Base-by-base conservation (phyloP, 306 rosid species). In the Trichosanthes cucumerina region DNA sequence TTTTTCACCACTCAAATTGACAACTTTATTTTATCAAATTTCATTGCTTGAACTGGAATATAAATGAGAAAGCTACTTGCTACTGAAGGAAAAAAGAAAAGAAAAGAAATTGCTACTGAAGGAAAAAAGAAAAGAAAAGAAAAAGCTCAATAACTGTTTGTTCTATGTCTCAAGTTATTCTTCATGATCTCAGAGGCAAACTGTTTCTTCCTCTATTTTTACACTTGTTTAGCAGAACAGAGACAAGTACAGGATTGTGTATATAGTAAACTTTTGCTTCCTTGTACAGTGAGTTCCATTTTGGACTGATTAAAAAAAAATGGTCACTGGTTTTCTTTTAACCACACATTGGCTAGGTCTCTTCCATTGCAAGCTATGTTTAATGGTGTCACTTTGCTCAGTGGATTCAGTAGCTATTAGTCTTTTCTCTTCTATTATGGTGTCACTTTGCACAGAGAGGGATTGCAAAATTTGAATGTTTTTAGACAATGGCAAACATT, bases 1-100 rank as follows among this genome's bases (percentile, higher is more conserved):
- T 70, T 70, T 44, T 70, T 70, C 54, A 44, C 54, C 76, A 70
- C 76, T 70, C 57, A 44, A 21, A 70, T 70, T 38, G 76, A 21
- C 75, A 21, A 4, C 76, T 70, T 43, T 44, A 6, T 70, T 70
- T 43, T 23, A 70, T 44, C 38, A 44, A 44, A 13, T 43, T 70
- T 44, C 11, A 23, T 70, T 70, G 3, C 76, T 70, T 44, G 52
- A 41, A 36, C 73, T 65, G 24, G 73, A 65, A 65, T 66, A 38
- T 68, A 65, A 31, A 65, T 39, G 28, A 38, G 52, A 38, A 68
- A 68, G 36, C 76, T 43, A 21, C 18, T 43, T 70, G 76, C 76
- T 70, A 2, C 56, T 70, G 18, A 39, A 39, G 33, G 39, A 4
- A 6, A 47, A 47, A 12, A 49, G 1, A 23, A 23, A 21, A 9